Percentiles rank a stretch among this genome's conserved stretches.
Conservation (phyloP, 2,329 filamentous ascomycete genomes). For the Trichophaea hybrida region DNA sequence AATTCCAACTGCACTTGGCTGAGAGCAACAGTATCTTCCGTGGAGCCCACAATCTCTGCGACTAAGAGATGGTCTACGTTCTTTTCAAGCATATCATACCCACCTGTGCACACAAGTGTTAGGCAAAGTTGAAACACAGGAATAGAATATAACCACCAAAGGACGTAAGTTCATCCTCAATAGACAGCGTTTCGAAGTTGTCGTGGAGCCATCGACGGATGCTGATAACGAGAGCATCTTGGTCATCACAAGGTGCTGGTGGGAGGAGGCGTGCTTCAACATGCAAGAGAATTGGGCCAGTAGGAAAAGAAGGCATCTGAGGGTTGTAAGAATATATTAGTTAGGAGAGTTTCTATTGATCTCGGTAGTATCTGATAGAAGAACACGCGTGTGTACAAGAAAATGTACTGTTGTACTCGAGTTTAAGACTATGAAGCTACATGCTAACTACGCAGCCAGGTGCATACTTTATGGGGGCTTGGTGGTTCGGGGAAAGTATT, state of each 20-base stretch:
- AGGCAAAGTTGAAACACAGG: background rate
- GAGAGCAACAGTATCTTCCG: constrained; percentile 13
- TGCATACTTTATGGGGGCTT: too few species aligned
- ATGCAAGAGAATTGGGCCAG: constrained; percentile 4
- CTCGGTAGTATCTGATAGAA: too few species aligned
- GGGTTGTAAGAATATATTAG: too few species aligned
- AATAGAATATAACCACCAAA: constrained; percentile 7
- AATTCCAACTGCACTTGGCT: constrained; percentile 15
- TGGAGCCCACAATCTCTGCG: constrained; percentile 15
- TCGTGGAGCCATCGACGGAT: constrained; percentile 17
- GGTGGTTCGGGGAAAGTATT: too few species aligned
- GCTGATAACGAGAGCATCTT: constrained; percentile 13
- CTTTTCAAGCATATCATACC: constrained; percentile 7
- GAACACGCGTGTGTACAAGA: too few species aligned
- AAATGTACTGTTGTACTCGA: too few species aligned
- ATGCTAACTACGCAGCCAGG: too few species aligned
- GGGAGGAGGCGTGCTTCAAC: constrained; percentile 17
- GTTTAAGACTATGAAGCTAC: too few species aligned
- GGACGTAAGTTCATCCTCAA: constrained; percentile 16
- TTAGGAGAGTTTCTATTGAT: too few species aligned
- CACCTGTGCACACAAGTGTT: constrained; percentile 1
- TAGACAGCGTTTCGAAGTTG: constrained; percentile 18
- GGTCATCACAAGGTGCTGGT: constrained; percentile 2
- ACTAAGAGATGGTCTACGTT: constrained; percentile 19
- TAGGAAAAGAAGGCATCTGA: too few species aligned